Evolutionary conservation across 257 asterid species (phyloP), one percentile per base, ranked within the genome.

Genomic region (Scutellaria minor): DNA sequence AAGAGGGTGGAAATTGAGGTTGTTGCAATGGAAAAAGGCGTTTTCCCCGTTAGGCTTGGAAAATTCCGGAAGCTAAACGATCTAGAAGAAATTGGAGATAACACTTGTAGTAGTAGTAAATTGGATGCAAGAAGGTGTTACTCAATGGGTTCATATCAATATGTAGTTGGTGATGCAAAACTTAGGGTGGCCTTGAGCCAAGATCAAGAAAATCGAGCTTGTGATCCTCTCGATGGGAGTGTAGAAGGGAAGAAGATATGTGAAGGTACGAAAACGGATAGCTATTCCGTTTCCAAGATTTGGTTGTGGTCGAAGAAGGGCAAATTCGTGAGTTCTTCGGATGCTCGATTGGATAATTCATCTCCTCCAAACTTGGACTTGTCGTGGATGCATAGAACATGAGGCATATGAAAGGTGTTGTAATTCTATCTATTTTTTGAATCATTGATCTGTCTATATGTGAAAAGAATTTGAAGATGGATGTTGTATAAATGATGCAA

Each of bases 231-330:
- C 1, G 78, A 66, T 35, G 77, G 50, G 37, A 72, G 74, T 54
- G 12, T 53, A 7, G 89, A 87, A 3, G 96, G 95, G 64, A 91
- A 84, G 81, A 88, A 78, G 82, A 86, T 88, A 57, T 13, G 83
- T 20, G 74, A 82, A 57, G 89, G 91, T 60, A 71, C 88, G 2
- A 91, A 85, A 75, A 85, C 81, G 0, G 97, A 91, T 72, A 91
- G 97, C 80, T 91, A 84, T 68, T 91, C 97, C 6, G 84, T 89
- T 55, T 91, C 97, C 68, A 91, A 91, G 92, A 87, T 91, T 75
- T 91, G 97, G 97, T 78, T 91, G 48, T 90, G 97, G 97, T 82
- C 96, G 0, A 85, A 84, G 77, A 90, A 86, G 78, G 83, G 86
- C 6, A 89, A 75, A 48, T 84, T 81, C 41, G 86, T 82, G 9